Evolutionary conservation across 2,329 filamentous ascomycete genomes (phyloP).

Genomic region (Diaporthe helianthi): DNA sequence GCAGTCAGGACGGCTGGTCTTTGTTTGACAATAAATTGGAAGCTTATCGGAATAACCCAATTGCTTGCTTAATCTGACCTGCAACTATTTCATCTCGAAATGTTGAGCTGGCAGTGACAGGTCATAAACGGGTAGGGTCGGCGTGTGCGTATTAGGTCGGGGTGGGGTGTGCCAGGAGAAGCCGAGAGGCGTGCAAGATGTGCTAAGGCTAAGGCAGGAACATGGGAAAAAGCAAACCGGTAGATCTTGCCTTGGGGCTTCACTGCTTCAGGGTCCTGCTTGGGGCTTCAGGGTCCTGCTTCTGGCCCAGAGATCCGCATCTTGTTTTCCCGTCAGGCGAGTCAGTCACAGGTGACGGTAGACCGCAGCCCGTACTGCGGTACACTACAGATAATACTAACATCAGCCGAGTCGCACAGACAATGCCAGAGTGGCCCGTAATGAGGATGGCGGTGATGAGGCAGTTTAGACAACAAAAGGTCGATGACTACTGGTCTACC

Average conservation of each 20-base stretch:
- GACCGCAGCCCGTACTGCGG: too few relatives aligned
- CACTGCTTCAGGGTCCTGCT: too few relatives aligned
- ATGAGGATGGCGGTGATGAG: background rate
- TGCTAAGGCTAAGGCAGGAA: conserved; percentile 21
- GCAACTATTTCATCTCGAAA: background rate
- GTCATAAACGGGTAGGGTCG: background rate
- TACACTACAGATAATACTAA: background rate
- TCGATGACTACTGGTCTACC: background rate
- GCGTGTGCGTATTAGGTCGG: background rate
- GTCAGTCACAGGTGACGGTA: background rate
- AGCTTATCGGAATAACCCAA: background rate
- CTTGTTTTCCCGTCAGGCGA: background rate
- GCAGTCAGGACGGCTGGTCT: background rate
- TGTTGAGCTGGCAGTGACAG: background rate
- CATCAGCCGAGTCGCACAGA: background rate
- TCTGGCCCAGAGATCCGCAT: background rate
- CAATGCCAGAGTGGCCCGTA: background rate
- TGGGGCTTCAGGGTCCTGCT: background rate
- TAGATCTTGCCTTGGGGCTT: conserved; percentile 1
- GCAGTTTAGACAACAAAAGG: background rate
- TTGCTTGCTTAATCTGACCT: background rate
- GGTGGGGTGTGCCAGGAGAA: background rate
- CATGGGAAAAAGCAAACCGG: conserved; percentile 12
- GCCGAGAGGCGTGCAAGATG: background rate
- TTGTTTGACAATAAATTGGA: background rate